Evolutionary conservation across 2,329 filamentous ascomycete genomes (phyloP).

Genomic region (Talaromyces marneffei): DNA sequence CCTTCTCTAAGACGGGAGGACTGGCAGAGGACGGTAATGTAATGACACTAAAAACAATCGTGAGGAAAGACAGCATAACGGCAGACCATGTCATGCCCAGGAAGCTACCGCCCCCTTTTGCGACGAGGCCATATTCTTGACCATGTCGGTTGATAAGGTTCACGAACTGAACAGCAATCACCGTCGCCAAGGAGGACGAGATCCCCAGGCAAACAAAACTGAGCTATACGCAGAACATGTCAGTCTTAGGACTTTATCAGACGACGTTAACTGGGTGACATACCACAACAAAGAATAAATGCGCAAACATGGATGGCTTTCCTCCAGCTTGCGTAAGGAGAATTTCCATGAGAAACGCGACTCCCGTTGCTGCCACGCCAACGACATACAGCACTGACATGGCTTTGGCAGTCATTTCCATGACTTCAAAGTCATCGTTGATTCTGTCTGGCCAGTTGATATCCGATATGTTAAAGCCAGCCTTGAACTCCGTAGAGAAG

Average conservation of each 20-base stretch:
- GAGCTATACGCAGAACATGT: constrained; percentile 28
- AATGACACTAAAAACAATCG: constrained; percentile 26
- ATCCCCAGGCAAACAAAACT: constrained; percentile 58
- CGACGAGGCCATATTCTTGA: constrained; percentile 44
- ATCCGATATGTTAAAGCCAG: constrained; percentile 46
- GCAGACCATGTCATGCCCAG: constrained; percentile 56
- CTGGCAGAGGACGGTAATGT: constrained; percentile 20
- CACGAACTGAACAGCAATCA: constrained; percentile 51
- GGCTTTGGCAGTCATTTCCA: constrained; percentile 47
- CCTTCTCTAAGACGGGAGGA: constrained; percentile 12
- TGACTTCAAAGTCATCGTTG: constrained; percentile 46
- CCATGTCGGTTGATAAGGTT: constrained; percentile 51
- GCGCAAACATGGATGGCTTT: constrained; percentile 44
- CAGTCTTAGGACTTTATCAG: neutral
- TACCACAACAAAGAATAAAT: constrained; percentile 45
- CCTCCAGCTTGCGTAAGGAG: constrained; percentile 42
- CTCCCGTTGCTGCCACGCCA: constrained; percentile 48
- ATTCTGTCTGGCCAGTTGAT: constrained; percentile 55
- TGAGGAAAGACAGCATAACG: constrained; percentile 32
- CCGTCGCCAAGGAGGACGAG: constrained; percentile 68
- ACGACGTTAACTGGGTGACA: constrained; percentile 17
- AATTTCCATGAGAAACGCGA: constrained; percentile 45
- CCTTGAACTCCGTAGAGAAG: constrained; percentile 46
- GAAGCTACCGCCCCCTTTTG: constrained; percentile 50
- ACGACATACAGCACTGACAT: constrained; percentile 57